Percentiles rank a stretch among this genome's conserved stretches.
Evolutionary conservation across 306 rosid genomes (phyloP).

Genomic region (Castanea crenata): DNA sequence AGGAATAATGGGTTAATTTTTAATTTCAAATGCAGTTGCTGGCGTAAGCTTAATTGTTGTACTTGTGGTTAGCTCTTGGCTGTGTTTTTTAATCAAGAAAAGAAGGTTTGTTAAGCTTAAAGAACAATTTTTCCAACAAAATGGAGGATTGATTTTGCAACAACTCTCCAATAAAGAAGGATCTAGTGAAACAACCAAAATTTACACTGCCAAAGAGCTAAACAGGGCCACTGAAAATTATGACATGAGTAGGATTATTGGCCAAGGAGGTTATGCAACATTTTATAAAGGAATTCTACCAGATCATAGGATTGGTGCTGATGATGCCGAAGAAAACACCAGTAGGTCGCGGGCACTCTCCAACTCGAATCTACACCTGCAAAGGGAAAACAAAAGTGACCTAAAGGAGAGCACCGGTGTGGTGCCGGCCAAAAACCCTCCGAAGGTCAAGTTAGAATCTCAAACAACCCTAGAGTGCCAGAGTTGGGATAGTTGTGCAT

Average conservation of each 20-base stretch:
- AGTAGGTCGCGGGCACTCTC: no score
- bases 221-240: slow-evolving; percentile 10
- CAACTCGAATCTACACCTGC: no score
- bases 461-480: no score
- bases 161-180: neutral
- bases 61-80: neutral
- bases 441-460: no score
- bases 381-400: no score
- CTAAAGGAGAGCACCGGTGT: no score
- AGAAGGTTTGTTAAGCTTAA: neutral
- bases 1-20: no score
- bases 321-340: no score
- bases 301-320: neutral
- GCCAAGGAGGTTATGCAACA: slow-evolving; percentile 12
- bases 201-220: neutral
- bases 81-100: neutral
- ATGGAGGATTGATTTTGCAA: neutral
- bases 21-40: neutral
- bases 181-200: neutral
- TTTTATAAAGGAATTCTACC: neutral
- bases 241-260: neutral
- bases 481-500: no score
- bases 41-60: neutral
- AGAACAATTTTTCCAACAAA: neutral
- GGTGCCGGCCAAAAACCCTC: no score